Conservation (phyloP, 495 filamentous ascomycete species). For the Penicillium dipodomyicola region DNA sequence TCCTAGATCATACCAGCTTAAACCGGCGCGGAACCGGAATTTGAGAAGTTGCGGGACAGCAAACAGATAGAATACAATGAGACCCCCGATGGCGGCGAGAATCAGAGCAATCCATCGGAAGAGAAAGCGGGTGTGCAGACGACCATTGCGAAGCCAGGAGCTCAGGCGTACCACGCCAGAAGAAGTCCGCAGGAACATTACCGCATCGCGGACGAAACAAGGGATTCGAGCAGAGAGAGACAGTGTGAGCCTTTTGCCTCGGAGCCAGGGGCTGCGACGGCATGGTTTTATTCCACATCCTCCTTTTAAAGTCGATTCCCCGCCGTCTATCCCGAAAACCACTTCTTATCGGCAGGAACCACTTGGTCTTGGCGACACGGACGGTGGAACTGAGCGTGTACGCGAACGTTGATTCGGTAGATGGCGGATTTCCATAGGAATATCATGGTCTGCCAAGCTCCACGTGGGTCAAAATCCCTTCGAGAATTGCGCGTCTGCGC, state of each 20-base stretch:
- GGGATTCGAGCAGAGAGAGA: constrained; percentile 1
- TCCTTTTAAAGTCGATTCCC: not conserved
- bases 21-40: constrained; percentile 32
- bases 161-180: constrained; percentile 22
- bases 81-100: constrained; percentile 14
- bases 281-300: not conserved
- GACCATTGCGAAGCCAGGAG: constrained; percentile 19
- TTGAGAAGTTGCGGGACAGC: constrained; percentile 30
- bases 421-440: not conserved
- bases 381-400: constrained; percentile 3
- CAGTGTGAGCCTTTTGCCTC: not conserved
- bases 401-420: constrained; percentile 13
- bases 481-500: constrained; percentile 2
- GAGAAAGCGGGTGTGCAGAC: constrained; percentile 1
- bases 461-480: not conserved
- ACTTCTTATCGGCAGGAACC: constrained; percentile 5
- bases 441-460: constrained; percentile 15
- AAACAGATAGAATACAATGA: constrained; percentile 25
- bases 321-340: constrained; percentile 1
- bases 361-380: constrained; percentile 3
- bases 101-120: constrained; percentile 16
- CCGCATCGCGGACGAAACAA: constrained; percentile 25
- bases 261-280: not conserved
- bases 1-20: constrained; percentile 39
- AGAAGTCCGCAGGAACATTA: constrained; percentile 30